A percentile compares a stretch with the other conserved stretches of the same genome.
Conservation (phyloP, 164 flowering plant genomes). For the Aristolochia fimbriata region DNA sequence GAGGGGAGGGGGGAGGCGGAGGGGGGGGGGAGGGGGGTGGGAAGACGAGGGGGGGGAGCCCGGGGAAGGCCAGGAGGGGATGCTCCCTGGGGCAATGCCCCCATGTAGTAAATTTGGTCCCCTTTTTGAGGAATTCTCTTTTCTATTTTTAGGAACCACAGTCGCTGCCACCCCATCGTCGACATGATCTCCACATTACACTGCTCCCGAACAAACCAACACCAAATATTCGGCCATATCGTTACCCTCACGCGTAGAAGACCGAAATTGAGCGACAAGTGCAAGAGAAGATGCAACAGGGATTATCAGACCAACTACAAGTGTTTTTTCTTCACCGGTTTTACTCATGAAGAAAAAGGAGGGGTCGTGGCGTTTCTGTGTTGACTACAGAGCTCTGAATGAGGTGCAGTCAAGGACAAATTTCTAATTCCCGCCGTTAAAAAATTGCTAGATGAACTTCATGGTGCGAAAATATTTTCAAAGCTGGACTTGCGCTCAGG, state of each 20-base stretch:
- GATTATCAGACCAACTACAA: background rate
- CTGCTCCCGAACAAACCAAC: too few relatives aligned
- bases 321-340: slow-evolving; percentile 1
- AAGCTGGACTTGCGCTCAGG: slow-evolving; percentile 9
- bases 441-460: slow-evolving; percentile 6
- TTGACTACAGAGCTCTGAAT: slow-evolving; percentile 3
- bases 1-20: too few relatives aligned
- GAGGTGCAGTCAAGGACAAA: slow-evolving; percentile 1
- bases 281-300: background rate
- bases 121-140: too few relatives aligned
- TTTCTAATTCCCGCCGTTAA: slow-evolving; percentile 3
- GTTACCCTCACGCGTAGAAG: slow-evolving; percentile 3
- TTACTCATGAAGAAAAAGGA: background rate
- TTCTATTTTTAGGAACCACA: too few relatives aligned
- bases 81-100: too few relatives aligned
- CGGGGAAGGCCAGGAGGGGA: too few relatives aligned
- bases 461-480: slow-evolving; percentile 6
- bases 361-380: slow-evolving; percentile 5
- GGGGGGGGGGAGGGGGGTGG: too few relatives aligned
- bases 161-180: too few relatives aligned
- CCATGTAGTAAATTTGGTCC: too few relatives aligned
- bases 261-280: slow-evolving; percentile 5
- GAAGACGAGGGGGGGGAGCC: too few relatives aligned
- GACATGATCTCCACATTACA: too few relatives aligned
- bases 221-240: background rate